phyloP scores from a whole-genome alignment of 345 rosid species.

The Populus euphratica region DNA sequence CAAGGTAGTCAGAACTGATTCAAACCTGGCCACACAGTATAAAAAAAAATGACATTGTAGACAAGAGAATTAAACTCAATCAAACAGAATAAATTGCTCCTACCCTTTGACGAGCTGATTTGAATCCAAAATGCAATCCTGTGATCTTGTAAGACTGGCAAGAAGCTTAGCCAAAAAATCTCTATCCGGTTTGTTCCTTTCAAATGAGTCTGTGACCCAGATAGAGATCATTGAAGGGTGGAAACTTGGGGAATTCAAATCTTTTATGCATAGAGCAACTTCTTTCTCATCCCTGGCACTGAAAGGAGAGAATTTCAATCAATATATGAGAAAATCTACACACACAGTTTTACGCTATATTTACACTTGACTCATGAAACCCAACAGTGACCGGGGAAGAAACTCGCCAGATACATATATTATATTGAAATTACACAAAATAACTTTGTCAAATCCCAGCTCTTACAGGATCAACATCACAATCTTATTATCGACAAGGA shows the following conservation, averaged over 20 bases:
- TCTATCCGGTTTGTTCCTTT: conserved; percentile 85
- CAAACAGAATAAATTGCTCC: neutral
- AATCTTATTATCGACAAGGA: neutral
- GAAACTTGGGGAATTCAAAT: conserved; percentile 67
- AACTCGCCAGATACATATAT: neutral
- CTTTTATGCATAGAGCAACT: conserved; percentile 78
- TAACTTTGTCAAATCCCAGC: neutral
- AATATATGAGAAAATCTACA: neutral
- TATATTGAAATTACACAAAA: neutral
- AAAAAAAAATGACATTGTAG: neutral
- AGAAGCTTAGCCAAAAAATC: conserved; percentile 83
- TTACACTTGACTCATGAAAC: neutral
- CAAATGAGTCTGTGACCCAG: conserved; percentile 94
- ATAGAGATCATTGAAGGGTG: conserved; percentile 83
- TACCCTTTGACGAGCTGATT: conserved; percentile 78
- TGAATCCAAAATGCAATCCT: conserved; percentile 41
- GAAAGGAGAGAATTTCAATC: conserved; percentile 20
- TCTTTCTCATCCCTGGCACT: conserved; percentile 92
- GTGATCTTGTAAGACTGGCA: conserved; percentile 54
- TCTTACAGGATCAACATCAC: neutral
- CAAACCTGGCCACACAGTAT: conserved; percentile 47
- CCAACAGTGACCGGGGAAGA: neutral
- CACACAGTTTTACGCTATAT: neutral
- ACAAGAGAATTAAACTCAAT: neutral
- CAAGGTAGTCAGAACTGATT: conserved; percentile 58